A percentile compares a stretch with the other conserved stretches of the same genome.
Evolutionary conservation across 768 basidiomycete species (phyloP).

Genomic region (Naganishia vaughanmartiniae): DNA sequence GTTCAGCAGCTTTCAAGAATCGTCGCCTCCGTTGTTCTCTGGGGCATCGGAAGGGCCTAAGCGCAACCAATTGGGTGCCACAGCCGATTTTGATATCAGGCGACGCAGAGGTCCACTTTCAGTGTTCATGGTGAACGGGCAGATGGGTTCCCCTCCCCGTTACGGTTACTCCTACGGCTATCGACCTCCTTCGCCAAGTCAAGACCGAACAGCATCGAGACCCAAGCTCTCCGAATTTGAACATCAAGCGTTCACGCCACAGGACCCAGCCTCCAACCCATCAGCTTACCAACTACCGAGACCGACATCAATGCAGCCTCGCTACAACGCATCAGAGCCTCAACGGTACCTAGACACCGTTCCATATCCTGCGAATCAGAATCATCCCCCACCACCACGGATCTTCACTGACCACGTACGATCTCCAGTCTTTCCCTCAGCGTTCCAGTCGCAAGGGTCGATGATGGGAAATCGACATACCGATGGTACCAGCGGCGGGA

Average conservation of each 20-base stretch:
- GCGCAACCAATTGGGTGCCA: no score
- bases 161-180: slow-evolving; percentile 1
- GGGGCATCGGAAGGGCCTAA: no score
- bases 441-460: not conserved
- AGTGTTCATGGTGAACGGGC: slow-evolving; percentile 5
- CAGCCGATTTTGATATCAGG: not conserved
- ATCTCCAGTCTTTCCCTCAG: not conserved
- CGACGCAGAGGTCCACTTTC: not conserved
- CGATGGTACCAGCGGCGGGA: not conserved
- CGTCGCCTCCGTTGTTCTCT: not conserved
- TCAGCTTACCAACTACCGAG: not conserved
- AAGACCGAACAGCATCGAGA: not conserved
- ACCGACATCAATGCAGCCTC: slow-evolving; percentile 4
- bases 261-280: not conserved
- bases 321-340: not conserved
- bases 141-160: slow-evolving; percentile 9
- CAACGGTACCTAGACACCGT: not conserved
- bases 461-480: not conserved
- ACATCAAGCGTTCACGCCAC: not conserved
- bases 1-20: not conserved
- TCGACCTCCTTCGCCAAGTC: slow-evolving; percentile 9
- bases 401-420: not conserved
- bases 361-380: not conserved
- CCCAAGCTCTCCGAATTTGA: not conserved
- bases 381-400: not conserved